Conservation (phyloP, 2,329 filamentous ascomycete genomes). For the Colletotrichum paranaense region DNA sequence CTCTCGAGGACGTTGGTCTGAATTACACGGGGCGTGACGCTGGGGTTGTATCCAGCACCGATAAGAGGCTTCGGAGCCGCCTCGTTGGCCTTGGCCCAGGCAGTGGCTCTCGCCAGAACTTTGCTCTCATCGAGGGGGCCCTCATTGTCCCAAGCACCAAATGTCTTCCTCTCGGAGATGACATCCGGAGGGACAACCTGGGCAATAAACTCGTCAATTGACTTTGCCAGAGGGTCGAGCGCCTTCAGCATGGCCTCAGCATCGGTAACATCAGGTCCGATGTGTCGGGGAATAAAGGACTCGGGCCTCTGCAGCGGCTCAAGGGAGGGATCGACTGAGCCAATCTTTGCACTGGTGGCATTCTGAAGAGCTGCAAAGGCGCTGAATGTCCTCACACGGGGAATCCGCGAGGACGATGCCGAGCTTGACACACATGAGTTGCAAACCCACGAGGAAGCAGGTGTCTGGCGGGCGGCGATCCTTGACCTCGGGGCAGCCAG, state of each 20-base stretch:
- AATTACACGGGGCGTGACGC: constrained; percentile 89
- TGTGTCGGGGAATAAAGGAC: constrained; percentile 84
- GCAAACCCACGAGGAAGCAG: constrained; percentile 30
- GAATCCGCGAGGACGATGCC: constrained; percentile 9
- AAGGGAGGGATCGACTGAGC: constrained; percentile 33
- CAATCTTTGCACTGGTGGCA: constrained; percentile 22
- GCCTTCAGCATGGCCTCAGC: constrained; percentile 82
- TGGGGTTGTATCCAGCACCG: constrained; percentile 88
- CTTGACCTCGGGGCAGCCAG: constrained; percentile 32
- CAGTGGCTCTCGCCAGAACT: constrained; percentile 57
- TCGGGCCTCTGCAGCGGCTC: constrained; percentile 54
- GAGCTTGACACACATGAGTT: constrained; percentile 24
- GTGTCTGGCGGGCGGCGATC: constrained; percentile 28
- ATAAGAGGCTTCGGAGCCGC: constrained; percentile 73
- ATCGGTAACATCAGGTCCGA: constrained; percentile 80
- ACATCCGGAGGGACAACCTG: constrained; percentile 88
- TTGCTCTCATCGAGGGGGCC: constrained; percentile 69
- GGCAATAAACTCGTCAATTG: constrained; percentile 84
- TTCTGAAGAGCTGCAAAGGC: constrained; percentile 19
- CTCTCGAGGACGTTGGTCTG: constrained; percentile 93
- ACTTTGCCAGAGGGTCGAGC: constrained; percentile 78
- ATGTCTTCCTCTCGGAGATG: constrained; percentile 73
- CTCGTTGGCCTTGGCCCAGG: constrained; percentile 51
- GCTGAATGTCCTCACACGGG: constrained; percentile 28
- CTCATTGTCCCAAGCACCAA: constrained; percentile 57